phyloP scores from a whole-genome alignment of 805 yeast species.

The Hanseniaspora lachancei region DNA sequence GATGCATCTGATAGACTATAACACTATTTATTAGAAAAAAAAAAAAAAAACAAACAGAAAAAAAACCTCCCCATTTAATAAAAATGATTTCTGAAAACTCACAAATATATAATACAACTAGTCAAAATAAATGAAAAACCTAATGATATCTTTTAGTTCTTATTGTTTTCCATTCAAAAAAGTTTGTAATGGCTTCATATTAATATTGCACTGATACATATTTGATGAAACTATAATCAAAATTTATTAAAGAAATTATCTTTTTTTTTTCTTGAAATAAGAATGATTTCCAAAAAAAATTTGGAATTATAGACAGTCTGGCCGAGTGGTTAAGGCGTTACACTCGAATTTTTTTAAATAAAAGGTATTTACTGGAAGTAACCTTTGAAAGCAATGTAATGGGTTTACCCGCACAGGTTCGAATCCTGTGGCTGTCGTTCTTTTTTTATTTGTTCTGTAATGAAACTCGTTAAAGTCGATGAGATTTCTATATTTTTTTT shows the following conservation, averaged over 20 bases:
- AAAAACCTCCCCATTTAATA: background rate
- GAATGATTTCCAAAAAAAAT: background rate
- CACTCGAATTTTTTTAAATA: constrained; percentile 40
- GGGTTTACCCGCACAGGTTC: constrained; percentile 75
- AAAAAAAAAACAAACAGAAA: background rate
- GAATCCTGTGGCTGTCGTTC: constrained; percentile 62
- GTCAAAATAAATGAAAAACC: background rate
- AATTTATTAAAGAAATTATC: no score
- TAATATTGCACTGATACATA: no score
- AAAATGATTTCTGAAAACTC: background rate
- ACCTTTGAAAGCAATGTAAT: constrained; percentile 31
- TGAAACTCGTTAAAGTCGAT: background rate
- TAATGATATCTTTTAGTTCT: no score
- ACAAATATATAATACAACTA: background rate
- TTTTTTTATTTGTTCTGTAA: constrained; percentile 24
- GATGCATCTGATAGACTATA: no score
- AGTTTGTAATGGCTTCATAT: no score
- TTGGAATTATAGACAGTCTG: constrained; percentile 34
- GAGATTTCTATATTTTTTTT: background rate
- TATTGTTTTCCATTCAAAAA: no score
- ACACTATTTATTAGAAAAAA: background rate
- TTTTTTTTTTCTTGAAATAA: background rate
- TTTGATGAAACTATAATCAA: no score
- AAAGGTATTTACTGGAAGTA: background rate
- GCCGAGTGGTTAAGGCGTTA: constrained; percentile 71